Evolutionary conservation across 1,284 basidiomycete species (phyloP), one percentile per base, ranked within the genome.

Genomic region (Ceratorhiza oryzae-sativae): DNA sequence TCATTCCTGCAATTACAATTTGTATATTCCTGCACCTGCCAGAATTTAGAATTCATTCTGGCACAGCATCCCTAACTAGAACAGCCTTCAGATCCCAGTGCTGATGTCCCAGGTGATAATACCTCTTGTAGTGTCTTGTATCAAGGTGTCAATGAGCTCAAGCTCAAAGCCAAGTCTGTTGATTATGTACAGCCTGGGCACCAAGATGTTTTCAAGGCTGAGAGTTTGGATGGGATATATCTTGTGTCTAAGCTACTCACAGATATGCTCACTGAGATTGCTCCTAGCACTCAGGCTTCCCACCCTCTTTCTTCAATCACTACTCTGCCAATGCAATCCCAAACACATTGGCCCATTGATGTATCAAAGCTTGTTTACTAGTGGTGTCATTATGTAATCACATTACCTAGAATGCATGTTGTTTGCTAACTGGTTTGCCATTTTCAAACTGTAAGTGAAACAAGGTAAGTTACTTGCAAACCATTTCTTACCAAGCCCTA

Each of bases 401-500:
- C 34, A 18, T 65, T 27, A 53, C 36, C 41, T 53, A 65, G 46
- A 48, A 39, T 53, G 18, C 46, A 53, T n/a, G 34, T 34, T 39
- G 62, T 34, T 65, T 65, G 20, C 30, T 18, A 53, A 65, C 62
- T 49, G 20, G 62, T 65, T 65, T 65, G 34, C 48, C 32, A 36
- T 25, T 51, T 51, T 4, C 46, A 51, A 65, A 65, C 62, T 34
- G 36, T 53, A 36, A 32, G 62, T 23, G 41, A 60, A 27, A 32
- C 20, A 10, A 39, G 49, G 62, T 65, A 49, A 51, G 32, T 39
- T 49, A 65, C 62, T 41, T 41, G 30, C 62, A 65, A 65, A 65
- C 62, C 32, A 49, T 65, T 65, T 27, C 62, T 41, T 39, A 51
- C 62, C 18, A 34, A 65, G 62, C 62, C 62, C 62, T 65, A 65